phyloP scores from a whole-genome alignment of 2,329 filamentous ascomycete genomes.

The Fusarium miscanthi region DNA sequence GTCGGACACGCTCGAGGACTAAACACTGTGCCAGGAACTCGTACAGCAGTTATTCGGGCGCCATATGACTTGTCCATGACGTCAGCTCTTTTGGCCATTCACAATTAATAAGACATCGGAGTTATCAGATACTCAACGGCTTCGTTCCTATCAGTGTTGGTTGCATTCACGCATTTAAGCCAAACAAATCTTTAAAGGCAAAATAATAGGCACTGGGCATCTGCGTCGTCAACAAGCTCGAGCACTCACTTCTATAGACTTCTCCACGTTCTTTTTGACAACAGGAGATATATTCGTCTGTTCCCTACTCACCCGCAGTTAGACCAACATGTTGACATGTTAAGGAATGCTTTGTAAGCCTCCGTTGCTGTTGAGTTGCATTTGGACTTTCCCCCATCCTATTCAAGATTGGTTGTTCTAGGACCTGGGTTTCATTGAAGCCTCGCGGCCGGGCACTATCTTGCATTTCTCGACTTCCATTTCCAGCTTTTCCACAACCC shows the following conservation, averaged over 20 bases:
- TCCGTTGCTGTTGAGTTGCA: slow-evolving; percentile 14
- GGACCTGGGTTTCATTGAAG: slow-evolving; percentile 23
- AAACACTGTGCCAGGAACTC: slow-evolving; percentile 42
- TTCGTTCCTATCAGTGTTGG: background rate
- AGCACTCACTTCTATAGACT: background rate
- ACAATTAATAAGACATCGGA: slow-evolving; percentile 19
- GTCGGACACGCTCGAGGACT: slow-evolving; percentile 6
- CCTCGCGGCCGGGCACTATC: slow-evolving; percentile 15
- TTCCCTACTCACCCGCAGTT: background rate
- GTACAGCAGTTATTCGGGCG: slow-evolving; percentile 18
- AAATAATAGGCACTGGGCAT: background rate
- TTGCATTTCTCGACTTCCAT: slow-evolving; percentile 31
- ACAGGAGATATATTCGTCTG: background rate
- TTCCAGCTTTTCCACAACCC: slow-evolving; percentile 27
- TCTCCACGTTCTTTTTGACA: background rate
- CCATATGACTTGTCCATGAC: slow-evolving; percentile 44
- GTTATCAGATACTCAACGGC: slow-evolving; percentile 2
- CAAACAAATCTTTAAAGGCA: background rate
- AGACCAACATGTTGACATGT: background rate
- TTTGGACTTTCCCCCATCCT: slow-evolving; percentile 1
- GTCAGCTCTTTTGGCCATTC: slow-evolving; percentile 27
- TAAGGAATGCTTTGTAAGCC: slow-evolving; percentile 9
- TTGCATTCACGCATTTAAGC: background rate
- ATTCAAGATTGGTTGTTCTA: background rate
- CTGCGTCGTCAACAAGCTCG: background rate